Base-by-base conservation (phyloP, 2,329 filamentous ascomycete genomes). In the Aspergillus fijiensis region DNA sequence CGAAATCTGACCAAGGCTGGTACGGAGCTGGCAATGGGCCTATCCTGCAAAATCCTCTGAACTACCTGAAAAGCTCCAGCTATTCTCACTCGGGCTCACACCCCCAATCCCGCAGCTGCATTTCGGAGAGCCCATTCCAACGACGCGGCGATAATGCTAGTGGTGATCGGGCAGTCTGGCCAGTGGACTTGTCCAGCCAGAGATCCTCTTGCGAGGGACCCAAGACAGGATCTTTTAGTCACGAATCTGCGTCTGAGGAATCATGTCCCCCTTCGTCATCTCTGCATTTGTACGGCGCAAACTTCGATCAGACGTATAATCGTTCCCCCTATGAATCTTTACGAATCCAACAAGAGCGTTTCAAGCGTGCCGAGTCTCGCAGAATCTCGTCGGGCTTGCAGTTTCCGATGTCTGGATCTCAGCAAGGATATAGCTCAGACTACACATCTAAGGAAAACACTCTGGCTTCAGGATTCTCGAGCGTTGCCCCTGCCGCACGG, bases 21-120 rank as follows among this genome's bases (percentile, higher is more conserved):
- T 52, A 58, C 14, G 57, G 33, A 19, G 51, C 52, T 23, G 50
- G 45, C 21, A 49, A 62, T 50, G 31, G 55, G 3, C 56, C 55
- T 14, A 51, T 42, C 10, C 52, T 49, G n/a, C 42, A 58, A 19
- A 69, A 68, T 45, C 65, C 66, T 16, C 39, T 68, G 29, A 67
- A 55, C 42, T 63, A 67, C 49, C 55, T 60, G 25, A 55, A 27
- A 4, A 55, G 25, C 21, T 57, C 57, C 39, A 54, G 55, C 5
- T 23, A 48, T 14, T 31, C 35, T 10, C 56, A 58, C 48, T 29
- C 53, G 5, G 50, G 51, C 33, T 49, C 58, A 35, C 47, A 47
- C 16, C 42, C 50, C n/a, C 60, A 16, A 19, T 45, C 39, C 5
- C 39, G 39, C 16, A 45, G 39, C 39, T 45, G 14, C 39, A 19